Base-by-base conservation (phyloP, 495 filamentous ascomycete genomes). In the Astrothelium subdiscretum region DNA sequence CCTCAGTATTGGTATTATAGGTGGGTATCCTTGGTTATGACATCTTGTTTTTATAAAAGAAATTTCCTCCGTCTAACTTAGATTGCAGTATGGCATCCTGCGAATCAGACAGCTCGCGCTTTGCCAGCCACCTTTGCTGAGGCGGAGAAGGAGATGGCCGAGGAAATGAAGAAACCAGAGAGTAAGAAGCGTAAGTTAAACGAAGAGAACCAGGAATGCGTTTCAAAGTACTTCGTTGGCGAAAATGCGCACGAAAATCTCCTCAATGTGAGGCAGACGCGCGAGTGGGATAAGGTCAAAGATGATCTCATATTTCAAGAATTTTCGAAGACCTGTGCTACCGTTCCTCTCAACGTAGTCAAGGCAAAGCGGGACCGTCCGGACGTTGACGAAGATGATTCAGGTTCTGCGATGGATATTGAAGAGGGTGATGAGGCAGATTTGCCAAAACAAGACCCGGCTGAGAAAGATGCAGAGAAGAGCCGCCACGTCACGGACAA, bases 171-270 rank as follows among this genome's bases (percentile, higher is more conserved):
- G 22, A 63, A 63, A 20, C 31, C 69, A 1, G 48, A 54, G 6
- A 54, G 15, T 15, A 54, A 54, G 20, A 54, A 54, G 15, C 48
- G 48, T 26, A 54, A 29, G 48, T 24, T 54, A 3, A 24, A 54
- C 15, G 48, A 54, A 5, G 61, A 54, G 8, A 72, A 74, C 42
- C 72, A 67, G 20, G 67, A 71, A 38, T 71, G 68, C n/a, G 68
- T 73, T 13, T 74, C 72, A 3, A 71, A 69, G 4, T 74, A 74
- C 61, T 74, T 73, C 60, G 72, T 67, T n/a, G 18, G 61, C 0
- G 63, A 63, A 13, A 72, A 71, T 31, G 58, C 63, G 1, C 60
- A 72, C 20, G 71, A 74, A 57, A 63, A 63, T 2, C 66, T 68
- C 57, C 59, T 72, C 20, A 69, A 72, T 54, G 63, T 76, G 2